Evolutionary conservation across 495 filamentous ascomycete species (phyloP).

Genomic region (Lophiostoma macrostomum): DNA sequence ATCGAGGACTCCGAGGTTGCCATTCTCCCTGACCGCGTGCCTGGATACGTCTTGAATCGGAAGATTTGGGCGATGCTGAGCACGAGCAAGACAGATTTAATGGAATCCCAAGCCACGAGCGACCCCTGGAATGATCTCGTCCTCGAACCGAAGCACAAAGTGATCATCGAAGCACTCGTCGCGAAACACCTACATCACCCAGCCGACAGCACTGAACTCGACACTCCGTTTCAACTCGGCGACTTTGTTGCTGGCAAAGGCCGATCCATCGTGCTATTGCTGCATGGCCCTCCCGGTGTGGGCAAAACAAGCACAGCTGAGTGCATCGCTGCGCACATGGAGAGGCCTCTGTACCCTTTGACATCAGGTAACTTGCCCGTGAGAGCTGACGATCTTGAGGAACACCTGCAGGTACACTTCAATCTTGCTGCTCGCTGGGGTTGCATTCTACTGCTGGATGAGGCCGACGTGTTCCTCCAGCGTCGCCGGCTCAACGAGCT

Average conservation of each 20-base stretch:
- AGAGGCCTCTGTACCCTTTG: constrained; percentile 80
- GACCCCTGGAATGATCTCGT: too few species aligned
- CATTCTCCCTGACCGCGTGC: too few species aligned
- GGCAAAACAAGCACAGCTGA: constrained; percentile 88
- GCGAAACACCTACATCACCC: too few species aligned
- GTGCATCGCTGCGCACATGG: constrained; percentile 75
- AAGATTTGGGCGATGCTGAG: too few species aligned
- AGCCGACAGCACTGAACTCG: too few species aligned
- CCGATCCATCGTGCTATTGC: constrained; percentile 66
- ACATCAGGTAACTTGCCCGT: constrained; percentile 76
- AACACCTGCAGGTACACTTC: constrained; percentile 73
- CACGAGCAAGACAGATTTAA: too few species aligned
- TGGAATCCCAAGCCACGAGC: too few species aligned
- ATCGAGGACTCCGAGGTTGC: too few species aligned
- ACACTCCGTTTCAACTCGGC: too few species aligned
- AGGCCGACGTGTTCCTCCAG: constrained; percentile 47
- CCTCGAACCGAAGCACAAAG: too few species aligned
- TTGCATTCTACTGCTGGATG: constrained; percentile 50
- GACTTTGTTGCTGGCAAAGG: constrained; percentile 77
- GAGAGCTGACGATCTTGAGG: constrained; percentile 69
- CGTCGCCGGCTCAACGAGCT: constrained; percentile 42
- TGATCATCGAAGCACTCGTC: too few species aligned
- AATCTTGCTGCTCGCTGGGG: constrained; percentile 85
- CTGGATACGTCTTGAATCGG: too few species aligned
- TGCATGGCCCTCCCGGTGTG: constrained; percentile 79